Evolutionary conservation across 768 basidiomycete species (phyloP), one percentile per base, ranked within the genome.

Genomic region (Kwoniella sp.): DNA sequence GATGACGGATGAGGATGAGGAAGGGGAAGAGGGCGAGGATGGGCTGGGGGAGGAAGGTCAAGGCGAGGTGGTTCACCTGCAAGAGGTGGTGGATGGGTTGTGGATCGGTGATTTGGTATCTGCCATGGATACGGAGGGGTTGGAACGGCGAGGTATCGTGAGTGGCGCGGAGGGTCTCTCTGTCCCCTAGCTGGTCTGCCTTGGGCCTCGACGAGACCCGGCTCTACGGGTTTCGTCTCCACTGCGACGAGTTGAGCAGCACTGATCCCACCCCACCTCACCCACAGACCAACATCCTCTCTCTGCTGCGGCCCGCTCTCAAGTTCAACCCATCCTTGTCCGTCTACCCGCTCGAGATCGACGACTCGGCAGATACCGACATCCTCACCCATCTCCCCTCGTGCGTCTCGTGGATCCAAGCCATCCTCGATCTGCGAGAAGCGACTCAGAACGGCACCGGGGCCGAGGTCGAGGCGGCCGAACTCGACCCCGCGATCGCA

Each of bases 81-180:
- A 92, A 75, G 81, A 90, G 74, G 79, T 93, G 28, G 79, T 87
- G 14, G 82, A 82, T 26, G 81, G 83, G 4, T 75, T 95, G 1
- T 93, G 89, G 90, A 81, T 95, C 20, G 89, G 90, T 7, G 82
- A 88, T 76, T 74, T 91, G 6, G 75, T 77, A 6, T 87, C 84
- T 59, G 87, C 88, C 0, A 77, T 80, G 47, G 77, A 91, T 57
- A 78, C 77, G 0, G 77, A 80, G 37, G 76, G 74, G 2, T 80
- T 93, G 54, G 82, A 80, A 66, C 74, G 76, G n/a, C 79, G 83
- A 57, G 82, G 83, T n/a, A 88, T 95, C 7, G 72, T 73, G 43
- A 59, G 70, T 50, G 0, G 85, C 81, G 19, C 25, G 20, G 26
- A 27, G 17, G 15, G 44, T 38, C 43, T 22, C 32, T 25, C 41